Conservation (phyloP, 1,139 yeast species). For the Pichia sp. region DNA sequence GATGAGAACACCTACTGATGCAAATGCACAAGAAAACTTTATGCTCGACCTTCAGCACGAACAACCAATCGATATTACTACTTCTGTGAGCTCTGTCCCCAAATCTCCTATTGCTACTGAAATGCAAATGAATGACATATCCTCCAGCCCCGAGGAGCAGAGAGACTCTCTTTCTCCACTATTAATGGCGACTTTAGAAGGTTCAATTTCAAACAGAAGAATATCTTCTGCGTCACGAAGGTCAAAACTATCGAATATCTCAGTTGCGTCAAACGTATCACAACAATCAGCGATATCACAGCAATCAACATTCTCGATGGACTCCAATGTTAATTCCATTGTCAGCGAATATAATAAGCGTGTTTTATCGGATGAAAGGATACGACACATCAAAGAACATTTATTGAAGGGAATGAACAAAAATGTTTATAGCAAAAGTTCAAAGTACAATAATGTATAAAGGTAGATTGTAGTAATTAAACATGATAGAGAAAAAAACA, state of each 20-base stretch:
- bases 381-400: conserved; percentile 22
- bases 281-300: conserved; percentile 3
- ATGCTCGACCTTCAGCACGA: too few relatives aligned
- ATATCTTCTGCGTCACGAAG: conserved; percentile 1
- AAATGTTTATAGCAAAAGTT: too few relatives aligned
- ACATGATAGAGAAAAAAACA: too few relatives aligned
- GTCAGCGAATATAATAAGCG: conserved; percentile 17
- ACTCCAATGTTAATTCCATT: conserved; percentile 6
- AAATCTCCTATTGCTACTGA: too few relatives aligned
- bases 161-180: too few relatives aligned
- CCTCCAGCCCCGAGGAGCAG: too few relatives aligned
- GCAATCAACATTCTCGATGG: conserved; percentile 3
- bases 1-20: background rate
- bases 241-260: conserved; percentile 4
- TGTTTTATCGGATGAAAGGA: conserved; percentile 20
- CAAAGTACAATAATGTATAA: too few relatives aligned
- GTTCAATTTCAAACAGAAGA: background rate
- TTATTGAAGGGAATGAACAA: conserved; percentile 12
- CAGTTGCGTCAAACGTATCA: conserved; percentile 2
- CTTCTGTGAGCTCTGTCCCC: too few relatives aligned
- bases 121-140: too few relatives aligned
- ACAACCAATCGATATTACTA: too few relatives aligned
- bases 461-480: too few relatives aligned
- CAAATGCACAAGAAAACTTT: background rate
- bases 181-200: background rate